Base-by-base conservation (phyloP, 176 grass and related monocot genomes). In the Bolboschoenus planiculmis region DNA sequence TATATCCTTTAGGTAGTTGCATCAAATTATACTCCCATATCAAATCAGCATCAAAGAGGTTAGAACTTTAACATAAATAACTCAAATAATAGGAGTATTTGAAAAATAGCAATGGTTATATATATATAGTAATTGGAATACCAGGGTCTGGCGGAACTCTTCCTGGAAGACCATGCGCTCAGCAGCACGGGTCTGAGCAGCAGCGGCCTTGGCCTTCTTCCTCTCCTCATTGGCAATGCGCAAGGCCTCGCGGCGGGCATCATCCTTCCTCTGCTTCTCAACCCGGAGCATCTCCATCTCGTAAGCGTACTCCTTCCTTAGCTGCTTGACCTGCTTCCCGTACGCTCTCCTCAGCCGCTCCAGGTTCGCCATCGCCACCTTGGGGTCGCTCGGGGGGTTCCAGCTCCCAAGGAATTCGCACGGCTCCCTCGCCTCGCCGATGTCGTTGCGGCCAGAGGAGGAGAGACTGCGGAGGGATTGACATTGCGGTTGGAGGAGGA, bases 241-340 rank as follows among this genome's bases (percentile, higher is more conserved):
- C 18, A 80, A 73, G 47, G 87, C 90, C 87, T 93, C 96, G n/a
- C 89, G 82, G 33, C 92, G 87, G 0, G 84, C 91, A 33, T 99
- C 89, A 24, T 84, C 96, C 84, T 93, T 99, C 40, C 86, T 89
- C 87, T 93, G 87, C 79, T 88, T 87, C 86, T 95, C 92, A 39
- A 80, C 51, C 48, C 90, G 87, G 68, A 89, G 72, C 16, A 99
- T 44, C 87, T 99, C 87, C 84, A 91, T 54, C 86, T 99, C 96
- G 62, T 93, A 90, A 7, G 87, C 75, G 75, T 91, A 99, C 89
- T 95, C 86, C 46, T 39, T 71, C 23, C 92, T 91, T 26, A 93
- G 82, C 79, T 87, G 56, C 80, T 85, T 87, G 48, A 99, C 91
- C 46, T 95, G 87, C 74, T 83, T 87, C 55, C 68, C 85, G 58